These are phyloP conservation scores for Lonicera japonica DNA, from an alignment of 129 eudicot genomes.

Conservation along the genomic window DNA sequence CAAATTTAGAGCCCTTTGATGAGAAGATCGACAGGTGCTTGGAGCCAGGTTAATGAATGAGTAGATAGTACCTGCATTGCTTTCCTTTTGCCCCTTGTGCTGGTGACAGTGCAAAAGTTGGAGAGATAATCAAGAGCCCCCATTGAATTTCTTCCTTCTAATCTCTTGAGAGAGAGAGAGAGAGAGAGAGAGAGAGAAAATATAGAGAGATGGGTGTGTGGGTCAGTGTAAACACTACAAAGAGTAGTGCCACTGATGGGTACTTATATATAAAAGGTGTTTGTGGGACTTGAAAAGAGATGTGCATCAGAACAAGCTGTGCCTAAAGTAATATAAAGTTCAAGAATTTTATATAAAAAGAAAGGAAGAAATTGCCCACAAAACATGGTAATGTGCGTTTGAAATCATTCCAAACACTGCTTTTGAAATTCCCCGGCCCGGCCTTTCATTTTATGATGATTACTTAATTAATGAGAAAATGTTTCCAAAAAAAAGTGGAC, in stretches of 20 bases:
- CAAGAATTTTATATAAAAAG: too few species aligned
- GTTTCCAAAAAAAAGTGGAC: slow-evolving; percentile 43
- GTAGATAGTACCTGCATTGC: slow-evolving; percentile 67
- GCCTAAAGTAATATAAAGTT: too few species aligned
- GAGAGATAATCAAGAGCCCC: slow-evolving; percentile 93
- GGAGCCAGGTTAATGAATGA: too few species aligned
- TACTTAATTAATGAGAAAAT: slow-evolving; percentile 15
- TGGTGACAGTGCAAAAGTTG: slow-evolving; percentile 72
- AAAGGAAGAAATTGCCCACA: slow-evolving; percentile 1
- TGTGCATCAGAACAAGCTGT: neutral
- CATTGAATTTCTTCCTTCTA: slow-evolving; percentile 30
- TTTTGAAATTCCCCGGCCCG: slow-evolving; percentile 6
- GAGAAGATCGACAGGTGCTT: too few species aligned
- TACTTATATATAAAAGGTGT: slow-evolving; percentile 26
- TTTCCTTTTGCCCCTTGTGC: slow-evolving; percentile 58
- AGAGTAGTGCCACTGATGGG: slow-evolving; percentile 7
- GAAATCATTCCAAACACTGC: slow-evolving; percentile 21
- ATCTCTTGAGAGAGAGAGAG: slow-evolving; percentile 1
- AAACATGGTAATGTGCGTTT: slow-evolving; percentile 18
- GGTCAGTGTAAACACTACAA: neutral
- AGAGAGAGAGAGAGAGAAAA: slow-evolving; percentile 4
- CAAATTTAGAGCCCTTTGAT: too few species aligned
- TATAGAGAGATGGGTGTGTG: too few species aligned
- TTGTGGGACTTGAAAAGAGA: neutral
- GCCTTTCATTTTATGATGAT: slow-evolving; percentile 3